These are phyloP conservation scores for Paecilomyces fulvus DNA, from an alignment of 2,329 filamentous ascomycete species.

Conservation along the genomic window DNA sequence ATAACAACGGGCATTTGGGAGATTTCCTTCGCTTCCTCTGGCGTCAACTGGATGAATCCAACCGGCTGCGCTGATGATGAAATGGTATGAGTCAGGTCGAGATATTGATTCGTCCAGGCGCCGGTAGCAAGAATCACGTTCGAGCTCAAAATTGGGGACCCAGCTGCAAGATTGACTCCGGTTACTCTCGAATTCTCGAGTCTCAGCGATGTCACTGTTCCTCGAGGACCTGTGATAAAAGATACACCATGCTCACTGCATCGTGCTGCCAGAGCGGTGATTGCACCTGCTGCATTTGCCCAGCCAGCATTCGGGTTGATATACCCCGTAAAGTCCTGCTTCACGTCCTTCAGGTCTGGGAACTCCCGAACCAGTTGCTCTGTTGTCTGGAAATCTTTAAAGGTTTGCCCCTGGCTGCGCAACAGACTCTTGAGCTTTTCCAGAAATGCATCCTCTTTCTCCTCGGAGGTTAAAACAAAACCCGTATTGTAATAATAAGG, in stretches of 20 bases:
- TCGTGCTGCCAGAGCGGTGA: conserved; percentile 13
- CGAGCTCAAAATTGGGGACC: conserved; percentile 48
- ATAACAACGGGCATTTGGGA: conserved; percentile 53
- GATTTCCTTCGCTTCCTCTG: conserved; percentile 57
- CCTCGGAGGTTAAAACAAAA: conserved; percentile 21
- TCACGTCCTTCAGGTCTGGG: conserved; percentile 5
- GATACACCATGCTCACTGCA: conserved; percentile 28
- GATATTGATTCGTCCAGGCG: conserved; percentile 68
- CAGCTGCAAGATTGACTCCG: conserved; percentile 50
- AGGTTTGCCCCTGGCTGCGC: conserved; percentile 24
- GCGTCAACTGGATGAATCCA: conserved; percentile 63
- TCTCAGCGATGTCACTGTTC: conserved; percentile 18
- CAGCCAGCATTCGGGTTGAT: conserved; percentile 68
- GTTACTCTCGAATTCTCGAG: conserved; percentile 30
- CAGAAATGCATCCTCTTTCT: conserved; percentile 16
- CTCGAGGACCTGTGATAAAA: conserved; percentile 35
- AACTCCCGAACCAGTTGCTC: conserved; percentile 14
- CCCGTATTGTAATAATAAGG: conserved; percentile 18
- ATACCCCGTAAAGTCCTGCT: conserved; percentile 59
- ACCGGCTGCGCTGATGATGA: conserved; percentile 72
- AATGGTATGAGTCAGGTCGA: conserved; percentile 65
- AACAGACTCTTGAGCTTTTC: conserved; percentile 26
- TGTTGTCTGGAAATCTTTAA: conserved; percentile 34
- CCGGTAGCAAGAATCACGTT: conserved; percentile 73
- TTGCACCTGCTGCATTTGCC: conserved; percentile 64